Evolutionary conservation across 2,329 filamentous ascomycete species (phyloP), one percentile per base, ranked within the genome.

Genomic region (Fusarium sarcochroum): DNA sequence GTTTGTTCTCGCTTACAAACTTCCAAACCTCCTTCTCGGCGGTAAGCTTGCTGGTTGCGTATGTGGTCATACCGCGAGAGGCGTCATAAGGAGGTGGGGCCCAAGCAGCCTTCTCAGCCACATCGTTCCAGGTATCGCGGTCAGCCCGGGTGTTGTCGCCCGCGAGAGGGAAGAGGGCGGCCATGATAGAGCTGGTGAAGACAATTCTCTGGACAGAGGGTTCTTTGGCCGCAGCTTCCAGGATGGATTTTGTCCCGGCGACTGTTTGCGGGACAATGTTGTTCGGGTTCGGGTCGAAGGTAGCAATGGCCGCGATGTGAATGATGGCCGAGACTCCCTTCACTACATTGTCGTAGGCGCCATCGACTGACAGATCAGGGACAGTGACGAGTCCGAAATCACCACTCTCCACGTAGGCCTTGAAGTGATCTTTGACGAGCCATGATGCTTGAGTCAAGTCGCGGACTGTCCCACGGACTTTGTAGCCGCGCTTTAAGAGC

Each of bases 401-500:
- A 8, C 72, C 75, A 1, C 20, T 46, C 0, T 75, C 75, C 27
- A 74, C 73, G 17, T 75, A 75, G 1, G 67, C 15, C 9, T 75
- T 67, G 50, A 81, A 80, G 17, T 30, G 71, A 3, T 77, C 71
- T 3, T 78, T 66, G 4, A 79, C 45, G 13, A 77, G 68, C 80
- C 80, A 82, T 1, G 76, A 69, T 8, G 76, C 75, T 23, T 77
- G 73, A 0, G 71, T 46, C 5, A 66, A 32, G 45, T 77, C 69
- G 13, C 84, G 79, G 6, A 81, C 78, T 2, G 83, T 84, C n/a
- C 82, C 82, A 20, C 83, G 80, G 7, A 86, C 82, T 9, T 68
- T 66, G 66, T 79, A 84, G 15, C 82, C 82, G 5, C 74, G 71
- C 2, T 76, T 55, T 18, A 85, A 76, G 13, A 85, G 73, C 15